These are phyloP conservation scores for Candida maltosa DNA, from an alignment of 805 yeast species.

Conservation along the genomic window DNA sequence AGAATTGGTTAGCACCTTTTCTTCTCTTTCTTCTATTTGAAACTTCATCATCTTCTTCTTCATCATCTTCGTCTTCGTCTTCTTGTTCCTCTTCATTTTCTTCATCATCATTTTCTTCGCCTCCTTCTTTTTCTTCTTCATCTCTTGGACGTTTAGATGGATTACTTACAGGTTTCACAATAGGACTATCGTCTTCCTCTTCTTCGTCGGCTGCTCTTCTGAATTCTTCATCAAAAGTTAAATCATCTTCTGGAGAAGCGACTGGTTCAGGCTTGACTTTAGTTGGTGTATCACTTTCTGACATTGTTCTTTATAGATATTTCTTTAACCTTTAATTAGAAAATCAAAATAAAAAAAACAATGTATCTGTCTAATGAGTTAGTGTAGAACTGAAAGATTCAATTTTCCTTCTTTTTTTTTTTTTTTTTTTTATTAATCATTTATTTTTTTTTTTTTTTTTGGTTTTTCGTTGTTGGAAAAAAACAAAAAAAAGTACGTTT, in stretches of 20 bases:
- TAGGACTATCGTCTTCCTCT: background rate
- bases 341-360: conserved; percentile 1
- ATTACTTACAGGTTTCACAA: too few species aligned
- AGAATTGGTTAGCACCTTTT: conserved; percentile 70
- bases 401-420: too few species aligned
- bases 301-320: background rate
- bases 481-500: too few species aligned
- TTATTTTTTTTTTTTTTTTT: too few species aligned
- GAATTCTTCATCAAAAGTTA: conserved; percentile 11
- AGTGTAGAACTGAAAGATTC: background rate
- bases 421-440: too few species aligned
- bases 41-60: conserved; percentile 47
- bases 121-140: conserved; percentile 11
- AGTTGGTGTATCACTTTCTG: conserved; percentile 4
- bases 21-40: conserved; percentile 46
- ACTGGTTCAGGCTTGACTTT: background rate
- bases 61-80: conserved; percentile 51
- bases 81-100: conserved; percentile 47
- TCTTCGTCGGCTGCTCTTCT: conserved; percentile 7
- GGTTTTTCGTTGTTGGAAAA: too few species aligned
- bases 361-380: background rate
- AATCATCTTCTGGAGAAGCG: conserved; percentile 9
- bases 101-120: conserved; percentile 17
- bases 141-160: conserved; percentile 12
- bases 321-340: background rate